These are phyloP conservation scores for Neonectria hederae DNA, from an alignment of 2,329 filamentous ascomycete genomes.

Conservation along the genomic window DNA sequence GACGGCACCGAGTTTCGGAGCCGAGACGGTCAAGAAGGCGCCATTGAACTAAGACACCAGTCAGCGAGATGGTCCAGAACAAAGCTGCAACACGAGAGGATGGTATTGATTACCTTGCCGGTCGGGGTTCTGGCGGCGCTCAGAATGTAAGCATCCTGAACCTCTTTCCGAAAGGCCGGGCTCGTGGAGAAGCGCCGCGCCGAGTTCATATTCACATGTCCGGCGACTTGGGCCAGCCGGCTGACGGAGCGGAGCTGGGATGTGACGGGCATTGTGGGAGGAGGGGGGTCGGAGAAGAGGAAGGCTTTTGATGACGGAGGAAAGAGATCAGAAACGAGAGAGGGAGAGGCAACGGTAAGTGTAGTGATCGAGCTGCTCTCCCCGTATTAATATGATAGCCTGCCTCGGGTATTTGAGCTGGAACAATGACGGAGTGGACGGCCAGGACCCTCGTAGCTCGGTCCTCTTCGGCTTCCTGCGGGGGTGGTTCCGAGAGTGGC, in stretches of 20 bases:
- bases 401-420: slow-evolving; percentile 36
- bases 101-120: slow-evolving; percentile 71
- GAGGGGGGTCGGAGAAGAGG: background rate
- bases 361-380: background rate
- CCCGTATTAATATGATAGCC: slow-evolving; percentile 11
- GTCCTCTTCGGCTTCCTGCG: slow-evolving; percentile 52
- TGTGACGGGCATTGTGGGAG: slow-evolving; percentile 30
- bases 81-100: background rate
- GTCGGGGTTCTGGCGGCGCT: slow-evolving; percentile 91
- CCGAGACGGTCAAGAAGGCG: slow-evolving; percentile 82
- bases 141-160: slow-evolving; percentile 93
- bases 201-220: slow-evolving; percentile 53
- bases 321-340: slow-evolving; percentile 11
- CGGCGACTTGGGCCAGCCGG: slow-evolving; percentile 48
- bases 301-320: slow-evolving; percentile 18
- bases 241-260: slow-evolving; percentile 49
- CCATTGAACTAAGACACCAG: slow-evolving; percentile 81
- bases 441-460: slow-evolving; percentile 38
- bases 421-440: slow-evolving; percentile 10
- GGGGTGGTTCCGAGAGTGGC: slow-evolving; percentile 41
- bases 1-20: slow-evolving; percentile 86
- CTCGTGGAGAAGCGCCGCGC: slow-evolving; percentile 59
- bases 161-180: slow-evolving; percentile 65
- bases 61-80: slow-evolving; percentile 1
- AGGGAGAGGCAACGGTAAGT: background rate